A percentile compares a stretch with the other conserved stretches of the same genome.
phyloP scores from a whole-genome alignment of 176 grass and related monocot species.

The Echinochloa phyllopogon region DNA sequence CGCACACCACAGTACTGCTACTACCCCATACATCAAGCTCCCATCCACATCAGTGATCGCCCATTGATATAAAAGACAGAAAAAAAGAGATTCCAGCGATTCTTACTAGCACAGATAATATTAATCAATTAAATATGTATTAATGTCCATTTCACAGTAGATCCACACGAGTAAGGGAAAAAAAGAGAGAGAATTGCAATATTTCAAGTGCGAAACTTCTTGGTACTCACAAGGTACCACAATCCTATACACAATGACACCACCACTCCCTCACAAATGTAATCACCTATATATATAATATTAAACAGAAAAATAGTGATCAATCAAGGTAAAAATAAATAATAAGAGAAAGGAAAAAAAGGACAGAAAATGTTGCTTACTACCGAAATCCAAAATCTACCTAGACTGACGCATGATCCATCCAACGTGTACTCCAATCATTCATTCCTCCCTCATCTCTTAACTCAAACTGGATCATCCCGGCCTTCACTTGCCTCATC shows the following conservation, averaged over 20 bases:
- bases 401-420: constrained; percentile 32
- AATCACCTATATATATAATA: constrained; percentile 42
- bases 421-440: not conserved
- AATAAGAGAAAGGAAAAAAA: not conserved
- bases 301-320: constrained; percentile 23
- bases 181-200: not conserved
- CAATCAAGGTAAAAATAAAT: not conserved
- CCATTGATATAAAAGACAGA: not conserved
- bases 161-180: not conserved
- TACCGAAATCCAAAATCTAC: constrained; percentile 23
- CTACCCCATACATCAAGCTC: not conserved
- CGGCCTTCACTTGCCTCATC: not conserved
- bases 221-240: constrained; percentile 32
- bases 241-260: constrained; percentile 40
- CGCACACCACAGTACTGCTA: constrained; percentile 45
- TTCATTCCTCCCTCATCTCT: not conserved
- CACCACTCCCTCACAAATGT: constrained; percentile 45
- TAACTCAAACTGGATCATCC: constrained; percentile 15
- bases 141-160: not conserved
- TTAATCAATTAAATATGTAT: not conserved
- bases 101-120: not conserved
- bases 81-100: not conserved
- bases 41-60: constrained; percentile 4
- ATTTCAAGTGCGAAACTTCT: constrained; percentile 23
- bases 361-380: not conserved